phyloP scores from a whole-genome alignment of 139 green algal species.

The Chlamydomonas eustigma region DNA sequence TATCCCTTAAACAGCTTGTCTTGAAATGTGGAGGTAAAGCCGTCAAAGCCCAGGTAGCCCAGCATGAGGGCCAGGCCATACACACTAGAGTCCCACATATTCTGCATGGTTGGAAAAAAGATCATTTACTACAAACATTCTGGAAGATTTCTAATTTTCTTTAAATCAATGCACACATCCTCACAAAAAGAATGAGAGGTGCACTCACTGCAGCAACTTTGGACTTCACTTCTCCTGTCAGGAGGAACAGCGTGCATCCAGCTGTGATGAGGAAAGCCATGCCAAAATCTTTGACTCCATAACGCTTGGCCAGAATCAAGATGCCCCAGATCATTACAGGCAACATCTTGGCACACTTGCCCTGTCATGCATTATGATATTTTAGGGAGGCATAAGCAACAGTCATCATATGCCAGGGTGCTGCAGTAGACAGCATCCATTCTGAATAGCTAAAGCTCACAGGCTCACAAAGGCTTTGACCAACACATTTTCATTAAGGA shows the following conservation, averaged over 20 bases:
- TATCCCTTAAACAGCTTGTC: conserved; percentile 40
- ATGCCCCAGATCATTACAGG: conserved; percentile 97
- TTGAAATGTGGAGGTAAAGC: conserved; percentile 98
- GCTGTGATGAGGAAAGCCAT: conserved; percentile 72
- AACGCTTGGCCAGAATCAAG: conserved; percentile 84
- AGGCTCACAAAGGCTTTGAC: not conserved
- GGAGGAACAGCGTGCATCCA: conserved; percentile 84
- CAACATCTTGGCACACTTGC: conserved; percentile 95
- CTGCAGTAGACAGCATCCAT: not conserved
- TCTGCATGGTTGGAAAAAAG: not conserved
- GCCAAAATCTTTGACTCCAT: conserved; percentile 75
- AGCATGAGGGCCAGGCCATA: conserved; percentile 84
- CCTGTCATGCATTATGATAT: conserved; percentile 31
- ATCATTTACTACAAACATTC: not conserved
- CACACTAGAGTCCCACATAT: conserved; percentile 26
- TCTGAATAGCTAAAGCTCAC: not conserved
- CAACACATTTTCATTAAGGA: not conserved
- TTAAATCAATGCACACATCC: not conserved
- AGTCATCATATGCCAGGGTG: not conserved
- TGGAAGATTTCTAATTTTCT: not conserved
- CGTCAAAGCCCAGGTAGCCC: conserved; percentile 91
- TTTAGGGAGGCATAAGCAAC: not conserved
- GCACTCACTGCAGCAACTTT: conserved; percentile 26
- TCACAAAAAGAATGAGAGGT: not conserved
- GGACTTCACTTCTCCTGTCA: conserved; percentile 47